Evolutionary conservation across 2,329 filamentous ascomycete genomes (phyloP), one percentile per base, ranked within the genome.

Genomic region (Pseudogymnoascus sp.): DNA sequence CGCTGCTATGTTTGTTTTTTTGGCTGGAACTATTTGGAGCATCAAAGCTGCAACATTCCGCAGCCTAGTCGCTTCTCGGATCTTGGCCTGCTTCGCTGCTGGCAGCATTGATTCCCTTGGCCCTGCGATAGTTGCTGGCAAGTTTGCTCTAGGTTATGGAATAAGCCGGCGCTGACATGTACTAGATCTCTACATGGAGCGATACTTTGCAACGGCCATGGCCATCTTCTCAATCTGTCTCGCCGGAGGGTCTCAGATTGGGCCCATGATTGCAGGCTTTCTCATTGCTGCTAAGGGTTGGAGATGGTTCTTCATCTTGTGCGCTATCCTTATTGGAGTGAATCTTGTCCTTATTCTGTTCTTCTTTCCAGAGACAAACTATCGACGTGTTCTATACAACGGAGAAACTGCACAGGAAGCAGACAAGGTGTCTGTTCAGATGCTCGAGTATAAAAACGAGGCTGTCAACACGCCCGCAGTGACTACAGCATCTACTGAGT

Each of bases 271-370:
- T 41, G 72, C 72, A 2, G 74, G 74, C 2, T 75, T 70, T 46
- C 66, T 76, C 2, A 72, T 75, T 11, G 50, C 69, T 24, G 67
- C 70, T 10, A 67, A 66, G 31, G 75, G 75, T n/a, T 76, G 74
- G 74, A 67, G 74, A 11, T 76, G 73, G 73, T 74, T 73, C 62
- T 75, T 75, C 64, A 74, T 72, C 31, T 68, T 75, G 19, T 72
- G 70, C 53, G 63, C 70, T 3, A 75, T 76, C 38, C 63, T 75
- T 11, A 70, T 65, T 12, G 71, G 66, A 1, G 65, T 69, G 19
- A 75, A 76, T 62, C 61, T 75, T 3, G 62, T 72, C 31, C 26
- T 61, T 6, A 70, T 70, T 6, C 68, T 76, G n/a, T 69, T 75
- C 63, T 64, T 75, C n/a, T 66, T 75, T 6, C 74, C 73, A 1